Evolutionary conservation across 768 basidiomycete species (phyloP).

Genomic region (Pholiota conissans): DNA sequence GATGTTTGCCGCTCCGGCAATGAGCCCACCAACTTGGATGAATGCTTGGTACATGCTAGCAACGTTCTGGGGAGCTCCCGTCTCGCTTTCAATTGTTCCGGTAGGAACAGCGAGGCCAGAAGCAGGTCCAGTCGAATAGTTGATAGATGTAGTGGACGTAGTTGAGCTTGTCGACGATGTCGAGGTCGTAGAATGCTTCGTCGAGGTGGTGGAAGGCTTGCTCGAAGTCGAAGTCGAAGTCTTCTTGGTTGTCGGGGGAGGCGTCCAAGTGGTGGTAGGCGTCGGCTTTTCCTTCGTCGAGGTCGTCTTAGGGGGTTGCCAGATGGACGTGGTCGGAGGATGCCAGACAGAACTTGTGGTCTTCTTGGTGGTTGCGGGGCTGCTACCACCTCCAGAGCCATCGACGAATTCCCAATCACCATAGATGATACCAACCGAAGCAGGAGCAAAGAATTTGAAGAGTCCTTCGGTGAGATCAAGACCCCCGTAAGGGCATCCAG

Average conservation of each 20-base stretch:
- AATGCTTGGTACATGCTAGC: conserved; percentile 33
- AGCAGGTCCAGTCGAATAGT: conserved; percentile 23
- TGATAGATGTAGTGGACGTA: conserved; percentile 21
- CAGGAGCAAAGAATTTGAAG: conserved; percentile 58
- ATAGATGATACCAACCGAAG: conserved; percentile 53
- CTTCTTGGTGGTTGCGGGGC: conserved; percentile 16
- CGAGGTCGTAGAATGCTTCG: neutral
- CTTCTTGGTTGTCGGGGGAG: conserved; percentile 9
- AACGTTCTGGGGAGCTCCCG: conserved; percentile 19
- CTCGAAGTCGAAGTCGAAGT: conserved; percentile 27
- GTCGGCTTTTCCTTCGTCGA: conserved; percentile 8
- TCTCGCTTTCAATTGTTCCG: conserved; percentile 21
- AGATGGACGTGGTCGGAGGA: conserved; percentile 28
- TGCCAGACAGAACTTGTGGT: conserved; percentile 16
- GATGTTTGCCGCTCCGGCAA: conserved; percentile 27
- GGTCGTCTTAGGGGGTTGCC: neutral
- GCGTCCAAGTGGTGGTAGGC: neutral
- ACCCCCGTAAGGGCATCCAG: conserved; percentile 55
- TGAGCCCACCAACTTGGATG: conserved; percentile 34
- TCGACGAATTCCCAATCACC: conserved; percentile 61
- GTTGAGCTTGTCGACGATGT: conserved; percentile 1
- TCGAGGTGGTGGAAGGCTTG: conserved; percentile 4
- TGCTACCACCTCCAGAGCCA: conserved; percentile 1
- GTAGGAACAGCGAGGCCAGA: conserved; percentile 33
- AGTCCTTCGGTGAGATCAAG: conserved; percentile 71